Conservation (phyloP, 345 rosid species). For the Passiflora organensis region DNA sequence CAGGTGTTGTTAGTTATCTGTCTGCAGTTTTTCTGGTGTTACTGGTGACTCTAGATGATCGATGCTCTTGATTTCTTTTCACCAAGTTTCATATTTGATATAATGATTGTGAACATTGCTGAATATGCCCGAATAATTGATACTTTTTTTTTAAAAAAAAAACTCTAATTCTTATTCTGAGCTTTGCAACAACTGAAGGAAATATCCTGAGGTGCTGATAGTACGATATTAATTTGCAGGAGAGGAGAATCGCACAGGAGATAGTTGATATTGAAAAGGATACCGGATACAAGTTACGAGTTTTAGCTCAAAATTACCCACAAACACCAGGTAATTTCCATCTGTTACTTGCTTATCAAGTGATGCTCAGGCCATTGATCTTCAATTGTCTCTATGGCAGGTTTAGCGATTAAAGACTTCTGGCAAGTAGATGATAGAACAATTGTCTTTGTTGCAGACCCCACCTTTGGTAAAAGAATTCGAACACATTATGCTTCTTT, state of each 20-base stretch:
- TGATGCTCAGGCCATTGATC: background rate
- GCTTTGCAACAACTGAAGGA: background rate
- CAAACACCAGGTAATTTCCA: constrained; percentile 68
- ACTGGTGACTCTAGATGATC: background rate
- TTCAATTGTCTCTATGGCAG: constrained; percentile 29
- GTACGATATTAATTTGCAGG: constrained; percentile 37
- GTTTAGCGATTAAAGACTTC: constrained; percentile 73
- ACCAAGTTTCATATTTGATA: background rate
- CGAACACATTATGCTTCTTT: constrained; percentile 3
- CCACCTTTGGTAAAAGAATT: constrained; percentile 61
- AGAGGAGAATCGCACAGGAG: constrained; percentile 68
- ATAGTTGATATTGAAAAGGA: constrained; percentile 67
- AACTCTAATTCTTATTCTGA: too few species aligned
- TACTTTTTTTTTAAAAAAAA: too few species aligned
- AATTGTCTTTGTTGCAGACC: constrained; percentile 84
- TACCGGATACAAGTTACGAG: constrained; percentile 80
- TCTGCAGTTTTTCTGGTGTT: background rate
- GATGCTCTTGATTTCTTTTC: background rate
- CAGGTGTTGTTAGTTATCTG: constrained; percentile 43
- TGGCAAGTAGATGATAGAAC: constrained; percentile 92
- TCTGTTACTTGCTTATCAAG: background rate
- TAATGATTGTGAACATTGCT: too few species aligned
- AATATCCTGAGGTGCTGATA: background rate
- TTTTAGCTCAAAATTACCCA: constrained; percentile 91
- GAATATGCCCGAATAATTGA: too few species aligned